phyloP scores from a whole-genome alignment of 176 grass and related monocot species.

The Carex pumila region DNA sequence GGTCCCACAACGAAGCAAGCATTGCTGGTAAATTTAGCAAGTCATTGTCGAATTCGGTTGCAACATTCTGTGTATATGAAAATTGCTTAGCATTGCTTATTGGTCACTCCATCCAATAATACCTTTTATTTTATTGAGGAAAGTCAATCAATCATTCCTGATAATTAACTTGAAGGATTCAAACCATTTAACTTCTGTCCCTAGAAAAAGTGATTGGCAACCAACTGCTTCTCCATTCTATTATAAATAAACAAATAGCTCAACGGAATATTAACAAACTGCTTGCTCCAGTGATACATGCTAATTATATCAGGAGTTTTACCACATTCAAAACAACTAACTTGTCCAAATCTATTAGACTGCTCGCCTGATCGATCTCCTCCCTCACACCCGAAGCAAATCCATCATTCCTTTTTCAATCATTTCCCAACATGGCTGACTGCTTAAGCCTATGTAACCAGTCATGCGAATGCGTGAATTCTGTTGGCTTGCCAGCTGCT shows the following conservation, averaged over 20 bases:
- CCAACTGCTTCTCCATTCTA: too few relatives aligned
- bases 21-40: neutral
- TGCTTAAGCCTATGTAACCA: neutral
- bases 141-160: neutral
- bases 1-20: neutral
- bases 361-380: too few relatives aligned
- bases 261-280: too few relatives aligned
- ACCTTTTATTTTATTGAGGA: too few relatives aligned
- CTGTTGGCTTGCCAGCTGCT: slow-evolving; percentile 14
- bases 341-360: too few relatives aligned
- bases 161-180: neutral
- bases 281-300: too few relatives aligned
- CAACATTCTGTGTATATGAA: neutral
- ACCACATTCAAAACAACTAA: too few relatives aligned
- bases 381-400: neutral
- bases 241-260: too few relatives aligned
- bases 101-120: neutral
- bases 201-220: too few relatives aligned
- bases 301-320: too few relatives aligned
- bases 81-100: neutral
- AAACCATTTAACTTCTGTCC: too few relatives aligned
- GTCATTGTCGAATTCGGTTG: neutral
- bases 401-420: neutral
- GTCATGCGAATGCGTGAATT: slow-evolving; percentile 17
- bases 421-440: neutral